phyloP scores from a whole-genome alignment of 2,329 filamentous ascomycete genomes.

The Laburnicola sp. region DNA sequence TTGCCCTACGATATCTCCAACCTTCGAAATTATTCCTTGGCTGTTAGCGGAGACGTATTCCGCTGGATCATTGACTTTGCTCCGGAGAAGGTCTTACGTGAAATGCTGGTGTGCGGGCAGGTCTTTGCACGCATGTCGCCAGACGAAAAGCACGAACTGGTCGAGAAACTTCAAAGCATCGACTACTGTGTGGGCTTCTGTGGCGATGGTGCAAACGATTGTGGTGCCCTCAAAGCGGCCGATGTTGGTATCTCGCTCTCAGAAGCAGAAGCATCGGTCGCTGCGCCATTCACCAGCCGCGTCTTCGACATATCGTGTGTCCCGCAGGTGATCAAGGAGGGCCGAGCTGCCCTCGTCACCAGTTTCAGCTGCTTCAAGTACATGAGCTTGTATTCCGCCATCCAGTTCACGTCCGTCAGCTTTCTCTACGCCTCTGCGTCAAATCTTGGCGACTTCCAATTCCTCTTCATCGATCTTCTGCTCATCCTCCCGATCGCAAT shows the following conservation, averaged over 20 bases:
- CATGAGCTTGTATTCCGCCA: constrained; percentile 99
- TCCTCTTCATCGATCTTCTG: constrained; percentile 89
- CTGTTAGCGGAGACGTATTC: constrained; percentile 91
- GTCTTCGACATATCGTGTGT: constrained; percentile 97
- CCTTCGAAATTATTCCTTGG: constrained; percentile 81
- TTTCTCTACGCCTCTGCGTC: constrained; percentile 93
- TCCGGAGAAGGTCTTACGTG: constrained; percentile 72
- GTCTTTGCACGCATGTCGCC: constrained; percentile 99
- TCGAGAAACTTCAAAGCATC: constrained; percentile 95
- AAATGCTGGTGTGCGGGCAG: constrained; percentile 89
- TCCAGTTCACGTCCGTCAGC: constrained; percentile 96
- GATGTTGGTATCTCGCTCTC: constrained; percentile 97
- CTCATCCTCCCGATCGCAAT: constrained; percentile 95
- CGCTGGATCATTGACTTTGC: constrained; percentile 95
- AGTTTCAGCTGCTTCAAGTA: constrained; percentile 99
- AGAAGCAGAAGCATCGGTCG: constrained; percentile 95
- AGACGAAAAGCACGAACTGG: constrained; percentile 96
- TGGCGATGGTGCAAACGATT: constrained; percentile 96
- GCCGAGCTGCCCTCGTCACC: constrained; percentile 91
- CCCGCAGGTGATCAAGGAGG: constrained; percentile 88
- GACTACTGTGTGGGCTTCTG: constrained; percentile 96
- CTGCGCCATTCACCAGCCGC: constrained; percentile 94
- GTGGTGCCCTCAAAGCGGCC: constrained; percentile 92
- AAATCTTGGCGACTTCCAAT: constrained; percentile 97
- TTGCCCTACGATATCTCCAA: constrained; percentile 83